Evolutionary conservation across 352 stramenopile species (phyloP).

Genomic region (Elongisporangium prolatum): DNA sequence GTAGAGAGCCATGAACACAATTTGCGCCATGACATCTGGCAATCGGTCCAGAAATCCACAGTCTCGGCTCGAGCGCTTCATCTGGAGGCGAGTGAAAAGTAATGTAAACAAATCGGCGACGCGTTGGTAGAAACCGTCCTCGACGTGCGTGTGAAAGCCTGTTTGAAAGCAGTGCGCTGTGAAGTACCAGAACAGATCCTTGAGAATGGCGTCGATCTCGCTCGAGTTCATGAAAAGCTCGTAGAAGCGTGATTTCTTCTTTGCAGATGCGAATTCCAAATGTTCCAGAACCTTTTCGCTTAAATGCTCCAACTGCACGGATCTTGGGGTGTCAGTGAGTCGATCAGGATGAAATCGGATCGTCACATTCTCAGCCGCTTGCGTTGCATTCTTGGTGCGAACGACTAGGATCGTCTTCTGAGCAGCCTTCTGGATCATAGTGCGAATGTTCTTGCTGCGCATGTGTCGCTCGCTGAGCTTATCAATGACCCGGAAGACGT

Average conservation of each 20-base stretch:
- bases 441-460: conserved; percentile 49
- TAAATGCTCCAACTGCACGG: conserved; percentile 41
- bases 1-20: conserved; percentile 62
- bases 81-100: conserved; percentile 59
- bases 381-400: conserved; percentile 61
- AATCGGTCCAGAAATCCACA: conserved; percentile 50
- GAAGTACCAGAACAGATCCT: conserved; percentile 77
- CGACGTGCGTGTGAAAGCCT: conserved; percentile 27
- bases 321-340: conserved; percentile 45
- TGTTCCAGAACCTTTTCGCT: conserved; percentile 49
- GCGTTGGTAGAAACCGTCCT: conserved; percentile 45
- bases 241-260: conserved; percentile 31
- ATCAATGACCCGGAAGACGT: conserved; percentile 53
- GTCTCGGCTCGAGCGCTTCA: conserved; percentile 39
- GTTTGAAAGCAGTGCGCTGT: conserved; percentile 56
- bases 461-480: conserved; percentile 39
- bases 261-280: conserved; percentile 22
- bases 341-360: conserved; percentile 44
- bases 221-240: conserved; percentile 31
- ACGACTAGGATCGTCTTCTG: conserved; percentile 75
- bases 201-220: conserved; percentile 53
- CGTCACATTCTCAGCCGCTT: conserved; percentile 60
- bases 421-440: conserved; percentile 58
- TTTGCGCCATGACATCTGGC: conserved; percentile 51
- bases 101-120: conserved; percentile 68